Evolutionary conservation across 2,329 filamentous ascomycete species (phyloP), one percentile per base, ranked within the genome.

Genomic region (Incumbomyces delicatus): DNA sequence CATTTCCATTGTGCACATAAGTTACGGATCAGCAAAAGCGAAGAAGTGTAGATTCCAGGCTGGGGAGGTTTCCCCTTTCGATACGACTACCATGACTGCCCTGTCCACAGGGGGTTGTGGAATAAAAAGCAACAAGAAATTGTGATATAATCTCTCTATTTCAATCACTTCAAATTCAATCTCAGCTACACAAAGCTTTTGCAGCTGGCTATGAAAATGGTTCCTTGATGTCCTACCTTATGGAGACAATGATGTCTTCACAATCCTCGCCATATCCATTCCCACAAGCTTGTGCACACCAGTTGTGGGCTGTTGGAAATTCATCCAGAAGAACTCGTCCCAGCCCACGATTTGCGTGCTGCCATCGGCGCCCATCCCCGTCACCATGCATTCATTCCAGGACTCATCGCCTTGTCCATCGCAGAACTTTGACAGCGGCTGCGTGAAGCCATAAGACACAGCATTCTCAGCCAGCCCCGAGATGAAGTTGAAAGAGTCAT

Each of bases 391-490:
- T 11, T 35, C 13, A 11, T 39, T 22, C 36, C 36, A 39, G 6
- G 14, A 17, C 14, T 16, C 29, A 8, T 44, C 30, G n/a, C 41
- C 30, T 12, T 35, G 29, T 3, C 41, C 41, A 44, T 45, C 42
- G 22, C 33, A 45, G 34, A 31, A 40, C 35, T 46, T 31, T 16
- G 14, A 17, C 10, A 41, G 18, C 13, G 35, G 27, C 34, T 31
- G 34, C 16, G 44, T 41, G 22, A 41, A 46, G 14, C 44, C 36
- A 18, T 30, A 32, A 2, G n/a, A 13, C 35, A 6, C 11, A 10
- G 44, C 35, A 32, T 46, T 46, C 14, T 31, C 17, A 7, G 44
- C 34, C 11, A 46, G 35, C n/a, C 32, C n/a, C 13, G 22, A 31
- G 5, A 46, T 30, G 14, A 29, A 41, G 10, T 12, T 29, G 35